These are phyloP conservation scores for Solanum chacoense DNA, from an alignment of 305 asterid genomes.

Conservation along the genomic window DNA sequence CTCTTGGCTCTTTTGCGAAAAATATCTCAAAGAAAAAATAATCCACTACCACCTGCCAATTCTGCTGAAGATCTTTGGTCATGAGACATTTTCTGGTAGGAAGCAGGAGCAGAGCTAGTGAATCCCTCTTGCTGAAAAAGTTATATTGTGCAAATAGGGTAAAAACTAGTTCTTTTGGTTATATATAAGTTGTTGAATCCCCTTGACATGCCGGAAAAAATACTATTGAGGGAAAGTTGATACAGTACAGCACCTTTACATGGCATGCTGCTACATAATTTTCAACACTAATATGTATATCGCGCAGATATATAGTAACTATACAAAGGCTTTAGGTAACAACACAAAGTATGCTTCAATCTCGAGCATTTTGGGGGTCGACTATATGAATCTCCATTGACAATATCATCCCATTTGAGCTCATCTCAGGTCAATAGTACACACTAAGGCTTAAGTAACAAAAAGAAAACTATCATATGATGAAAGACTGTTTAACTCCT, in stretches of 20 bases:
- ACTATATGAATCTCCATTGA: background rate
- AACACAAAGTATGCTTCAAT: background rate
- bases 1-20: background rate
- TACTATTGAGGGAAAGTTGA: background rate
- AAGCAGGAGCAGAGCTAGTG: background rate
- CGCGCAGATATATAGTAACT: background rate
- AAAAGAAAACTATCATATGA: constrained; percentile 23
- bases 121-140: background rate
- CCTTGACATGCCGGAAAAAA: background rate
- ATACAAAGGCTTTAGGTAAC: background rate
- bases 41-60: background rate
- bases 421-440: background rate
- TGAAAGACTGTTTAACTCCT: constrained; percentile 49
- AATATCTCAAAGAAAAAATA: background rate
- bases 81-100: background rate
- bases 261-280: background rate
- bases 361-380: background rate
- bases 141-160: background rate
- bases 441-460: background rate
- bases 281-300: background rate
- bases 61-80: background rate
- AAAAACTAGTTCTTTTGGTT: background rate
- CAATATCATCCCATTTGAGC: background rate
- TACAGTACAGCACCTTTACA: background rate
- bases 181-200: background rate